A percentile compares a stretch with the other conserved stretches of the same genome.
phyloP scores from a whole-genome alignment of 2,329 filamentous ascomycete genomes.

The Verticillium zaregamsianum region DNA sequence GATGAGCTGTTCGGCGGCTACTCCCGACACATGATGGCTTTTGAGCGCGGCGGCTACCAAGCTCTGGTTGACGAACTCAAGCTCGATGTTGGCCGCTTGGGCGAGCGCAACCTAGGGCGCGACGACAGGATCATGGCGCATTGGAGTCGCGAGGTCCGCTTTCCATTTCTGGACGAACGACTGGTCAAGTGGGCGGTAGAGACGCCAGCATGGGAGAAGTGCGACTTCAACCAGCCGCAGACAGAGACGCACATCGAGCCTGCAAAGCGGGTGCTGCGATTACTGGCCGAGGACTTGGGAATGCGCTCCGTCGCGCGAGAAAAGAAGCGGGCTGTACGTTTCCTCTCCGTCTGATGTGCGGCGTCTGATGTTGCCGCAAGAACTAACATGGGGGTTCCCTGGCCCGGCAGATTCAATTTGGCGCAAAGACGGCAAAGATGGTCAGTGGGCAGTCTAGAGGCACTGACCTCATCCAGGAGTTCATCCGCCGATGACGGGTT shows the following conservation, averaged over 20 bases:
- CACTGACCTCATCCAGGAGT: slow-evolving; percentile 49
- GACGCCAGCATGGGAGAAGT: slow-evolving; percentile 77
- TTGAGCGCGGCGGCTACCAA: slow-evolving; percentile 60
- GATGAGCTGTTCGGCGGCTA: slow-evolving; percentile 97
- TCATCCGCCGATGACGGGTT: slow-evolving; percentile 7
- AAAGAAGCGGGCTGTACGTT: slow-evolving; percentile 82
- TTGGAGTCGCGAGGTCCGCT: slow-evolving; percentile 85
- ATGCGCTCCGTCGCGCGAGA: slow-evolving; percentile 72
- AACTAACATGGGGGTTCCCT: slow-evolving; percentile 1
- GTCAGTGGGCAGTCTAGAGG: slow-evolving; percentile 65
- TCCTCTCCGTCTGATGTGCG: neutral
- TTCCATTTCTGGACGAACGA: slow-evolving; percentile 85
- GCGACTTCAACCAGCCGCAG: slow-evolving; percentile 57
- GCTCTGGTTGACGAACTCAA: slow-evolving; percentile 78
- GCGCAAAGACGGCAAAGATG: slow-evolving; percentile 79
- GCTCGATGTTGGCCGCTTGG: slow-evolving; percentile 79
- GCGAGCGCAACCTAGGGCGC: slow-evolving; percentile 89
- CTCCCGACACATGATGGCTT: slow-evolving; percentile 75
- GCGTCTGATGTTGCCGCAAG: neutral
- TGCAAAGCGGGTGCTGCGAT: slow-evolving; percentile 75
- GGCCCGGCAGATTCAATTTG: slow-evolving; percentile 67
- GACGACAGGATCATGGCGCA: slow-evolving; percentile 89
- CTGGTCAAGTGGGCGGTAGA: slow-evolving; percentile 78
- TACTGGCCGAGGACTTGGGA: slow-evolving; percentile 70
- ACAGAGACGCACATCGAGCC: slow-evolving; percentile 53